These are phyloP conservation scores for Scedosporium apiospermum DNA, from an alignment of 2,329 filamentous ascomycete species.

Conservation along the genomic window DNA sequence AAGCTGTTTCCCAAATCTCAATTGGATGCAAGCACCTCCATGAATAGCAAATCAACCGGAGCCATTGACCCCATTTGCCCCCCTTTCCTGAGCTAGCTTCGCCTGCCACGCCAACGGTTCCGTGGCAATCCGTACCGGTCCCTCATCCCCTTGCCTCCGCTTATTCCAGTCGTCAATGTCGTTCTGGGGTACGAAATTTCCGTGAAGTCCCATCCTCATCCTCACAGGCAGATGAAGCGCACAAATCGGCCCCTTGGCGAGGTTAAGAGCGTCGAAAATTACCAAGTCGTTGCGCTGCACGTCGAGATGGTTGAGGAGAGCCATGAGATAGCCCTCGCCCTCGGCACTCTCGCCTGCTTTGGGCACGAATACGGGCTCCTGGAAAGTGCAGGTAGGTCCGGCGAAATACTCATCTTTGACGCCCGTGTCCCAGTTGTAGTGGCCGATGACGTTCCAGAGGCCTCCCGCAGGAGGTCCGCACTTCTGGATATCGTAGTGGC, in stretches of 20 bases:
- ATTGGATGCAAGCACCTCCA: not conserved
- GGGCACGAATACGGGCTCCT: constrained; percentile 45
- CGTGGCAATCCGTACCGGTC: constrained; percentile 24
- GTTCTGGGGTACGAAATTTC: constrained; percentile 30
- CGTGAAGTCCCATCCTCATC: constrained; percentile 30
- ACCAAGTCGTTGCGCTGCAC: constrained; percentile 31
- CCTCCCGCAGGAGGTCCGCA: constrained; percentile 33
- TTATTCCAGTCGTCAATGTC: constrained; percentile 33
- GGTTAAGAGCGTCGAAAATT: constrained; percentile 30
- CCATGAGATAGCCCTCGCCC: constrained; percentile 40
- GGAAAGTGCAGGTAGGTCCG: constrained; percentile 35
- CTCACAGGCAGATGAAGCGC: constrained; percentile 30
- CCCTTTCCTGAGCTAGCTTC: not conserved
- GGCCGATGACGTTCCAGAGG: constrained; percentile 36
- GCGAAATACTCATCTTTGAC: constrained; percentile 32
- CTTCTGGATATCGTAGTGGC: constrained; percentile 32
- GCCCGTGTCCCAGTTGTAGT: constrained; percentile 30
- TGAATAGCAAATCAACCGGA: not conserved
- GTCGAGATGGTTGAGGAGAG: constrained; percentile 35
- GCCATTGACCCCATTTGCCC: not conserved
- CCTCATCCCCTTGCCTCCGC: constrained; percentile 27
- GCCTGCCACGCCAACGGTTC: constrained; percentile 29
- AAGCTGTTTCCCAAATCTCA: not conserved
- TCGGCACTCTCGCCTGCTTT: constrained; percentile 27
- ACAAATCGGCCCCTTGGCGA: constrained; percentile 27